Evolutionary conservation across 352 stramenopile genomes (phyloP), one percentile per base, ranked within the genome.

Genomic region (Hyaloperonospora brassicae): DNA sequence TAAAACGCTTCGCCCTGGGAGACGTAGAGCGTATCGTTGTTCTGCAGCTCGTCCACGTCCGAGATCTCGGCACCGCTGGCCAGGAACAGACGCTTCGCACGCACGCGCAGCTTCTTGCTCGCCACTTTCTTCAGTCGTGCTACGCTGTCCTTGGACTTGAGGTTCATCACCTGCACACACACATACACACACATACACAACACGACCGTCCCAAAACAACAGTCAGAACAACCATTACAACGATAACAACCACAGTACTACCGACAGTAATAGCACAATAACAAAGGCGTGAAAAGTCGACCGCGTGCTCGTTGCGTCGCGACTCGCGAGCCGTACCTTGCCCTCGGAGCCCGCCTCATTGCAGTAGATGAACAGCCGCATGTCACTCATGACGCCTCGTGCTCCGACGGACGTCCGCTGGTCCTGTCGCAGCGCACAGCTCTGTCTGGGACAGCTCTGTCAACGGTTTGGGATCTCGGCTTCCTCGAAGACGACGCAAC

Each of bases 11-110:
- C 85, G 46, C 85, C 85, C 52, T 86, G 75, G 17, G 81, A 93
- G 30, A 93, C 68, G 57, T 93, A 89, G 17, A 95, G 70, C 64
- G 82, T 89, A 62, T 93, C 85, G 66, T 95, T 91, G 72, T 92
- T 90, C 69, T 91, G 75, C 47, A 95, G 67, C 68, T 93, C 80
- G 60, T 93, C 81, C 21, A 93, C 79, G 59, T 89, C 79, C 36
- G 79, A 78, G 66, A 93, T 87, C 66, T 95, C 84, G 23, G 79
- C 82, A 48, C 80, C 82, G 11, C 72, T 91, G 11, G 83, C 75
- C 1, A 90, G 72, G 52, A 91, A 95, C 54, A 92, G 62, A 54
- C 77, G 60, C 59, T 87, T 90, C 21, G 80, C 80, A 27, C 81
- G 78, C 55, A 95, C 57, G 14, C 73, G 69, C 44, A 93, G 71